Evolutionary conservation across 2,329 filamentous ascomycete genomes (phyloP), one percentile per base, ranked within the genome.

Genomic region (Ophiobolus disseminans): DNA sequence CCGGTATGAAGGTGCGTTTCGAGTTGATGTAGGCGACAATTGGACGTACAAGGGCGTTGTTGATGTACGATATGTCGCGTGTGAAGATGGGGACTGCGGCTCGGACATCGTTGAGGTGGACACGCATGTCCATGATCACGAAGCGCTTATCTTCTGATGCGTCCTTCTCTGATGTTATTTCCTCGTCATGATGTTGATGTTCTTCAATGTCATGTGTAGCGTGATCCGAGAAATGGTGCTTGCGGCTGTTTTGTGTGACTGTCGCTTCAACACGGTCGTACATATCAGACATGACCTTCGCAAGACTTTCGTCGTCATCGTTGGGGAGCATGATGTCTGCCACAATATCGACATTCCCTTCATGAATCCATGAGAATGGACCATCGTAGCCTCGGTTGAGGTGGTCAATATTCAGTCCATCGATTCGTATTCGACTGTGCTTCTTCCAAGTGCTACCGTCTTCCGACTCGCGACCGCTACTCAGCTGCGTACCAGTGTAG

Each of bases 21-120:
- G 91, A 90, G 74, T 99, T 99, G 75, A 99, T 97, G 72, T 97
- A 99, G 5, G 94, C 94, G 31, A 99, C 92, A 53, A 99, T 99
- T 13, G 94, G 94, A 4, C 94, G 86, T 26, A 97, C 90, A 4
- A 97, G 85, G 1, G 94, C 91, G 72, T 96, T 95, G 74, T 97
- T 97, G 65, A 97, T 89, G 72, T 97, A 99, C 1, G 91, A 95
- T 39, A 97, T 84, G 68, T 97, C 89, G 13, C 85, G 87, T 1
- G 89, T 96, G 76, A 99, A 97, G 40, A 97, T 82, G 1, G 94
- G 94, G 1, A 99, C 92, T 2, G 89, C 87, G 21, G 94, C 94
- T 60, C 91, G 90, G 35, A 97, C 91, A 59, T 97, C 91, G 75
- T 97, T 97, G 53, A 99, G 84, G 68, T 97, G 89, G 53, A 97